Evolutionary conservation across 2,329 filamentous ascomycete species (phyloP).

Genomic region (Phialocephala sp.): DNA sequence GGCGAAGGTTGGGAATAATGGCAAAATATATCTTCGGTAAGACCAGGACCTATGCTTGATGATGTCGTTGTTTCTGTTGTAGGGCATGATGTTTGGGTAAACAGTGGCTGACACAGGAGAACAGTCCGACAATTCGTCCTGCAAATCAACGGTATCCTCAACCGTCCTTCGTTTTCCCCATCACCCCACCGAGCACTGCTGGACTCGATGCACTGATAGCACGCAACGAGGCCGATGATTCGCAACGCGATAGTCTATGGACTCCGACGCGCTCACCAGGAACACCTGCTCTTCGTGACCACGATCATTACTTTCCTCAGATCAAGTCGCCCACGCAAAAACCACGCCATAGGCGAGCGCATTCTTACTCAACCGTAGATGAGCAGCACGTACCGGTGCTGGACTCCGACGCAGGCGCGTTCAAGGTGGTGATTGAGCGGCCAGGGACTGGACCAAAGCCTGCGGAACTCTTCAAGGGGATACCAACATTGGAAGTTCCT

Average conservation of each 20-base stretch:
- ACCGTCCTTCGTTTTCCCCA: slow-evolving; percentile 64
- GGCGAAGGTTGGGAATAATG: slow-evolving; percentile 82
- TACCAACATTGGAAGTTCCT: slow-evolving; percentile 70
- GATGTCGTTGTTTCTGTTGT: slow-evolving; percentile 26
- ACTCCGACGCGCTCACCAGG: slow-evolving; percentile 40
- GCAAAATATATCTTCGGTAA: slow-evolving; percentile 82
- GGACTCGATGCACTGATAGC: slow-evolving; percentile 55
- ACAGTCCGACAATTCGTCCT: slow-evolving; percentile 65
- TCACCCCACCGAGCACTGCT: slow-evolving; percentile 64
- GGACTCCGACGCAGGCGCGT: slow-evolving; percentile 66
- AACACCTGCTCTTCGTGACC: slow-evolving; percentile 49
- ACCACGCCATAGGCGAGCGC: slow-evolving; percentile 62
- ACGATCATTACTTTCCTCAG: slow-evolving; percentile 38
- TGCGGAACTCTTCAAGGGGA: slow-evolving; percentile 49
- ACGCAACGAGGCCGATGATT: slow-evolving; percentile 38
- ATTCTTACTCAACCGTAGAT: slow-evolving; percentile 79
- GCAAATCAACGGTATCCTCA: slow-evolving; percentile 66
- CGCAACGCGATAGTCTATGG: slow-evolving; percentile 40
- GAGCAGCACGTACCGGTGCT: slow-evolving; percentile 61
- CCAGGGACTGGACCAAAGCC: slow-evolving; percentile 69
- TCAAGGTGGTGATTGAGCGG: slow-evolving; percentile 82
- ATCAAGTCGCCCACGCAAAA: slow-evolving; percentile 22
- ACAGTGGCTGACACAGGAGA: slow-evolving; percentile 31
- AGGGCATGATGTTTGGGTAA: slow-evolving; percentile 19
- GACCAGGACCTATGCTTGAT: slow-evolving; percentile 39